phyloP scores from a whole-genome alignment of 805 yeast species.

The Yarrowia osloensis region DNA sequence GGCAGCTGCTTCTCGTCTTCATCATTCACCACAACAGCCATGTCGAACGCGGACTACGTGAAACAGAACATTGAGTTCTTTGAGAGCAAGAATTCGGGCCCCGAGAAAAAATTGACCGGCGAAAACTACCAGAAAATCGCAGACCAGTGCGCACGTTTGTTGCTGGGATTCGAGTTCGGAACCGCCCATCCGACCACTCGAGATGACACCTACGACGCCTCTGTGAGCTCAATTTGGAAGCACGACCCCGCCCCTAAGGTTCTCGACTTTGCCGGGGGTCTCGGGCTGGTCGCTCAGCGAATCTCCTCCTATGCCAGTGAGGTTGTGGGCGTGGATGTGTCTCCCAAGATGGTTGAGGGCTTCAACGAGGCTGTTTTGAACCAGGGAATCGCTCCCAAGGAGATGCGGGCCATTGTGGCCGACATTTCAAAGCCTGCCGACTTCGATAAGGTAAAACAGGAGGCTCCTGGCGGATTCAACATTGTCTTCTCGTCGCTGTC shows the following conservation, averaged over 20 bases:
- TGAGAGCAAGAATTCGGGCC: slow-evolving; percentile 6
- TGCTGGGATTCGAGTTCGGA: slow-evolving; percentile 20
- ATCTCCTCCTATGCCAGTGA: slow-evolving; percentile 34
- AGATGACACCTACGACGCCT: neutral
- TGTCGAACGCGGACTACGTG: slow-evolving; percentile 6
- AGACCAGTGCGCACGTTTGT: slow-evolving; percentile 25
- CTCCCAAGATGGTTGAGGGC: slow-evolving; percentile 35
- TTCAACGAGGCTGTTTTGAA: slow-evolving; percentile 35
- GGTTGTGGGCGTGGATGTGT: slow-evolving; percentile 39
- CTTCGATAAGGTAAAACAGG: slow-evolving; percentile 17
- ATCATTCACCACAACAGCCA: neutral
- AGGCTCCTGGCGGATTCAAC: slow-evolving; percentile 34
- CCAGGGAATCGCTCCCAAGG: slow-evolving; percentile 35
- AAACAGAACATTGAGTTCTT: slow-evolving; percentile 20
- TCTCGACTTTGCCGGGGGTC: slow-evolving; percentile 39
- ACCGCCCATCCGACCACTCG: neutral
- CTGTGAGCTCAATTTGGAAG: neutral
- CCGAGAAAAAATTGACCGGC: slow-evolving; percentile 7
- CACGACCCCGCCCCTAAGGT: slow-evolving; percentile 32
- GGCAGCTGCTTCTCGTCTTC: neutral
- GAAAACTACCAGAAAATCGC: slow-evolving; percentile 28
- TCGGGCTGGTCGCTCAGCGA: slow-evolving; percentile 35
- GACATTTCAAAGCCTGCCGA: slow-evolving; percentile 30
- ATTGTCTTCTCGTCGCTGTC: slow-evolving; percentile 37
- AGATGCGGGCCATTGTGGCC: slow-evolving; percentile 34